Conservation (phyloP, 352 stramenopile species). For the Phytophthora sansomeana region DNA sequence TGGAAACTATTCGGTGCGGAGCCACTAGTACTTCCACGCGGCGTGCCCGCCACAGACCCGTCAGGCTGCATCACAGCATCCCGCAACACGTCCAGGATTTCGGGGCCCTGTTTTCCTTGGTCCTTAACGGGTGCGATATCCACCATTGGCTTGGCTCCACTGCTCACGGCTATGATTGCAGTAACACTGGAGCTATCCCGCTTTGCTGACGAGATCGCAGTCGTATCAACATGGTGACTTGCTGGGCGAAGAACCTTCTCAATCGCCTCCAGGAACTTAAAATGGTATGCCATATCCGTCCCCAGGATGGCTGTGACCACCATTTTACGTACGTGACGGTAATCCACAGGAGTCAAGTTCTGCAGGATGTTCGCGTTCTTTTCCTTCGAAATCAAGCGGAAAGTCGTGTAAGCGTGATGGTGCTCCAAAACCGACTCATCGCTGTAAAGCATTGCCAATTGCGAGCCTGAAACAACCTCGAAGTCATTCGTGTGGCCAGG, state of each 20-base stretch:
- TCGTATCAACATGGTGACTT: slow-evolving; percentile 59
- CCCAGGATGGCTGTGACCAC: slow-evolving; percentile 90
- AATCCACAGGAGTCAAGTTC: slow-evolving; percentile 73
- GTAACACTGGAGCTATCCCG: slow-evolving; percentile 40
- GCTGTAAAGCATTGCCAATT: slow-evolving; percentile 88
- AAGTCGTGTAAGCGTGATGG: slow-evolving; percentile 90
- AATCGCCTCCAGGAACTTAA: slow-evolving; percentile 84
- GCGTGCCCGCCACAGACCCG: slow-evolving; percentile 39
- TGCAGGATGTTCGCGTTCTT: slow-evolving; percentile 90
- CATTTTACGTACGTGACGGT: slow-evolving; percentile 86
- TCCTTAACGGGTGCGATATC: slow-evolving; percentile 30
- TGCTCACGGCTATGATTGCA: slow-evolving; percentile 35
- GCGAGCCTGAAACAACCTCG: slow-evolving; percentile 81
- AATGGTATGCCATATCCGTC: slow-evolving; percentile 93
- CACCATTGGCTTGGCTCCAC: slow-evolving; percentile 24
- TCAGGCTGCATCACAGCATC: slow-evolving; percentile 75
- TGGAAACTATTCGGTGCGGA: slow-evolving; percentile 36
- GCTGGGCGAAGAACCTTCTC: slow-evolving; percentile 74
- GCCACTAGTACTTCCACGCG: slow-evolving; percentile 33
- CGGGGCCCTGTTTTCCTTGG: slow-evolving; percentile 35
- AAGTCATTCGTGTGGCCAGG: slow-evolving; percentile 92
- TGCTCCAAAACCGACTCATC: slow-evolving; percentile 92
- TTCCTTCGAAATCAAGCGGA: slow-evolving; percentile 84
- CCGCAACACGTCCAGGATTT: slow-evolving; percentile 57
- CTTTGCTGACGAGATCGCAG: slow-evolving; percentile 48